Evolutionary conservation across 1,284 basidiomycete species (phyloP), one percentile per base, ranked within the genome.

Genomic region (Ustilago sp.): DNA sequence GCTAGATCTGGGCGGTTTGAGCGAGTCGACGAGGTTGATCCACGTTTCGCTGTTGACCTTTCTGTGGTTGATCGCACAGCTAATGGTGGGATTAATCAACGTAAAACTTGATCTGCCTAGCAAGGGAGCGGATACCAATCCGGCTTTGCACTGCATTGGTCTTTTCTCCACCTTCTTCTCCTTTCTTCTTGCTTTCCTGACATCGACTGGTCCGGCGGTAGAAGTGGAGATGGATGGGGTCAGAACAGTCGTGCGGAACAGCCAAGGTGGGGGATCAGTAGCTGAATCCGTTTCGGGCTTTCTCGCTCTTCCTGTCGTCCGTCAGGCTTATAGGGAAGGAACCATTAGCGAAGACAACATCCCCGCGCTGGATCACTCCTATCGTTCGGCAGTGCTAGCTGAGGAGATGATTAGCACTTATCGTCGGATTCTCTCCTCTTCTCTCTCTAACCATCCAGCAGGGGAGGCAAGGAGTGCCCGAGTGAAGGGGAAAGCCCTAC

Each of bases 321-420:
- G n/a, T 4, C 23, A 63, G 12, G 67, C 72, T 0, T 59, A 64
- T 32, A 36, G 3, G 4, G 5, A 54, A 8, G 38, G 41, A 8
- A 47, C 59, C 0, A 54, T 74, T 50, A 63, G 62, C 7, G 38
- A 63, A 8, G 48, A 63, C n/a, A 63, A 69, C 13, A 63, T 74
- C 3, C 72, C 72, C 2, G 66, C 63, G 2, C 57, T 74, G 35
- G 72, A 74, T 32, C 56, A 64, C 19, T 59, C 59, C 12, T 66
- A 58, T 28, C 34, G 55, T 8, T 63, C 67, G 4, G 67, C 67
- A 3, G 50, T 66, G 8, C 32, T 70, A 2, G 72, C 59, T 2
- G 67, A 74, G 12, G 36, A 67, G 17, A 60, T 74, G 38, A 70
- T 74, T 32, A 19, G n/a, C n/a, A 34, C 58, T 6, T 74, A 74